Percentiles rank a stretch among this genome's conserved stretches.
phyloP scores from a whole-genome alignment of 139 green algal genomes.

The Diplosphaera chodatii region DNA sequence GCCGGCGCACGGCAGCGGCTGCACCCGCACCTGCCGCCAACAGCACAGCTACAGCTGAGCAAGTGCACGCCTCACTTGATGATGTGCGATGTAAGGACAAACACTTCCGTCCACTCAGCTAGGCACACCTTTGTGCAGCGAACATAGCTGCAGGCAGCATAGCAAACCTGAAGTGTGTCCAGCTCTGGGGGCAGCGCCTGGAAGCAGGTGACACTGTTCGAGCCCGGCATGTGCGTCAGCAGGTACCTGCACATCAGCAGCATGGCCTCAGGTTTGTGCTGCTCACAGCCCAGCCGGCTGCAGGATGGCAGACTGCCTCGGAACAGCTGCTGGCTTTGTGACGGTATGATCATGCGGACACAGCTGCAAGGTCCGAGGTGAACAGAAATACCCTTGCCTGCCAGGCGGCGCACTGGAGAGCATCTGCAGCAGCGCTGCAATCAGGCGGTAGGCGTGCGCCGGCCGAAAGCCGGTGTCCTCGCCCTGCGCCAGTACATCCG shows the following conservation, averaged over 20 bases:
- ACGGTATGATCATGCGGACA: too few relatives aligned
- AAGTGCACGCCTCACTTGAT: too few relatives aligned
- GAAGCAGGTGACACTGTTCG: constrained; percentile 4
- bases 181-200: constrained; percentile 8
- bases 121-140: too few relatives aligned
- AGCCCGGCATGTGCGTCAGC: constrained; percentile 5
- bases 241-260: constrained; percentile 9
- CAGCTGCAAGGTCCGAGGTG: too few relatives aligned
- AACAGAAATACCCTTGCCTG: neutral
- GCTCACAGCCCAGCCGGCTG: too few relatives aligned
- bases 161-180: neutral
- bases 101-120: too few relatives aligned
- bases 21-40: neutral
- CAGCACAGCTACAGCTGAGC: too few relatives aligned
- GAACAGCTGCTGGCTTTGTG: too few relatives aligned
- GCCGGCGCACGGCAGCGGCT: constrained; percentile 11
- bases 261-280: too few relatives aligned
- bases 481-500: neutral
- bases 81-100: too few relatives aligned
- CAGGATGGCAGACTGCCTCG: too few relatives aligned
- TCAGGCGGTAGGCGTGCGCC: neutral
- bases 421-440: neutral
- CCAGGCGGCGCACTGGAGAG: neutral
- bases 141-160: neutral
- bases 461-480: neutral